Conservation (phyloP, 148 eudicot species). For the Beta vulgaris region DNA sequence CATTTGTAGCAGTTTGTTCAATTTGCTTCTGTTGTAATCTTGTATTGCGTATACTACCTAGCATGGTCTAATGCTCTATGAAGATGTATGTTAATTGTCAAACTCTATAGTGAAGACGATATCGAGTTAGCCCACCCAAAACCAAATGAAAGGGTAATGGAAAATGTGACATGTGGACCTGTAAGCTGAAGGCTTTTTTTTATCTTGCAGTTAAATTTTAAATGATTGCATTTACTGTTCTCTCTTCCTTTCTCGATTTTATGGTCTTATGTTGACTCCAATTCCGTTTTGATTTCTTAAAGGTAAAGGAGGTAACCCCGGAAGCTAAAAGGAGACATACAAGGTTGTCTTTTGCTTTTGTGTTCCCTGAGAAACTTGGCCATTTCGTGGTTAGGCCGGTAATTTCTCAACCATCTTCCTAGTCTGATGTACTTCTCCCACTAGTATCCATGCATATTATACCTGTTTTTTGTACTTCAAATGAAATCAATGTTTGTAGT, state of each 20-base stretch:
- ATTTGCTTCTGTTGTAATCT: background rate
- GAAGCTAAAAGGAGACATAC: slow-evolving; percentile 72
- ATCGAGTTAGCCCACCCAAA: too few relatives aligned
- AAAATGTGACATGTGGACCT: too few relatives aligned
- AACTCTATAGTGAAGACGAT: background rate
- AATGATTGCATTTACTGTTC: slow-evolving; percentile 5
- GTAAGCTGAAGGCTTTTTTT: too few relatives aligned
- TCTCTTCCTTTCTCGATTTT: background rate
- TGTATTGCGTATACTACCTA: background rate
- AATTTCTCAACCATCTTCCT: background rate
- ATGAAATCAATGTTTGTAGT: too few relatives aligned
- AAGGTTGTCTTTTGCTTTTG: slow-evolving; percentile 70
- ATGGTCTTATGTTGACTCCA: background rate
- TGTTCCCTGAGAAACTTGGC: slow-evolving; percentile 67
- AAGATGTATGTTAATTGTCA: background rate
- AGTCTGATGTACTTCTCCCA: background rate
- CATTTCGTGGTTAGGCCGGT: slow-evolving; percentile 61
- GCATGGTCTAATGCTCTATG: background rate
- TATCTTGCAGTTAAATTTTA: background rate
- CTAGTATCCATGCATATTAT: background rate
- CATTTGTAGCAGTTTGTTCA: background rate
- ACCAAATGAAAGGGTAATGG: too few relatives aligned
- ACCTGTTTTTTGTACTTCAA: background rate
- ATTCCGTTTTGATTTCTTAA: background rate
- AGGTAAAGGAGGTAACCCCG: slow-evolving; percentile 85